Conservation (phyloP, 495 filamentous ascomycete genomes). For the Penicillium psychrofluorescens region DNA sequence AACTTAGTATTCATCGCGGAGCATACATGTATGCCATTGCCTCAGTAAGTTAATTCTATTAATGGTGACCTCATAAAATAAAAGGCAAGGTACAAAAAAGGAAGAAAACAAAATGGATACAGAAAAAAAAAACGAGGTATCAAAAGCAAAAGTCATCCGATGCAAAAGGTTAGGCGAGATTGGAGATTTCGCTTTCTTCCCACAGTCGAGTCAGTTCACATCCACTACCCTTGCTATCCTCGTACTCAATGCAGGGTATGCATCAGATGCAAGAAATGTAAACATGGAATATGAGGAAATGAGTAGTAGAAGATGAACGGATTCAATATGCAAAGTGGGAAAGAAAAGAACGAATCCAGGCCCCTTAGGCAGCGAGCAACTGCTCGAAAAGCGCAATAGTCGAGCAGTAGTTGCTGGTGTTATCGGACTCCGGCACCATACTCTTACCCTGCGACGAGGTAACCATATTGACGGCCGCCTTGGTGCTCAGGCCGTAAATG, state of each 20-base stretch:
- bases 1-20: background rate
- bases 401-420: conserved; percentile 67
- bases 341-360: background rate
- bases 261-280: too few relatives aligned
- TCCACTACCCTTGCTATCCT: too few relatives aligned
- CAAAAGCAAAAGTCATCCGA: too few relatives aligned
- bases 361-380: background rate
- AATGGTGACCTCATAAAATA: conserved; percentile 10
- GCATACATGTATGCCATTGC: conserved; percentile 8
- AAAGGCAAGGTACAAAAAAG: background rate
- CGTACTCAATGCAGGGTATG: too few relatives aligned
- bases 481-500: conserved; percentile 77
- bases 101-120: background rate
- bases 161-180: too few relatives aligned
- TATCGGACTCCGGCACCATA: conserved; percentile 56
- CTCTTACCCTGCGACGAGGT: conserved; percentile 40
- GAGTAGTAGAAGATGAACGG: too few relatives aligned
- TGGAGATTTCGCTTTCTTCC: too few relatives aligned
- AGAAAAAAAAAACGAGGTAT: too few relatives aligned
- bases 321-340: background rate
- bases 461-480: conserved; percentile 83
- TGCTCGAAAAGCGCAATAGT: conserved; percentile 61
- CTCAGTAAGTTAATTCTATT: conserved; percentile 12
- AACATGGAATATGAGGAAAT: too few relatives aligned
- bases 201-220: too few relatives aligned